phyloP scores from a whole-genome alignment of 1,139 yeast genomes.

The Groenewaldozyma auringiensis region DNA sequence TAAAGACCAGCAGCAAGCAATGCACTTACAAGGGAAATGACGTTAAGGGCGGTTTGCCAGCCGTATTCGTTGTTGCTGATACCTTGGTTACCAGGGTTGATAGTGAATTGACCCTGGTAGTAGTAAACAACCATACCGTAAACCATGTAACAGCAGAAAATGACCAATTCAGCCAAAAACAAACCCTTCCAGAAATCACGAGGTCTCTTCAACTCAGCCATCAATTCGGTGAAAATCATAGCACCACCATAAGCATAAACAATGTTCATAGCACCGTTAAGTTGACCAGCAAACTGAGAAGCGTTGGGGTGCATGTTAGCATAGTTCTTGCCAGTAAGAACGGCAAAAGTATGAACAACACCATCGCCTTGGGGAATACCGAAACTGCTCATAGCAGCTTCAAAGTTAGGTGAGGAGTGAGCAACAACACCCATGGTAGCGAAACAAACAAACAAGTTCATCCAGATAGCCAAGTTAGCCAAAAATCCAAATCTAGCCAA shows the following conservation, averaged over 20 bases:
- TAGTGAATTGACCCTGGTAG: constrained; percentile 38
- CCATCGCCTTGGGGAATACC: constrained; percentile 16
- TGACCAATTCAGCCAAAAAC: constrained; percentile 37
- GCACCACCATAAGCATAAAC: constrained; percentile 45
- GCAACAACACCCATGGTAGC: constrained; percentile 38
- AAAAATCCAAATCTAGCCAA: constrained; percentile 36
- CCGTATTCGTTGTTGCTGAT: constrained; percentile 25
- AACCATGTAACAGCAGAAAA: constrained; percentile 34
- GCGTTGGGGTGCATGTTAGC: neutral
- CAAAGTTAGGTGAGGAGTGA: constrained; percentile 31
- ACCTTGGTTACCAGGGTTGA: constrained; percentile 40
- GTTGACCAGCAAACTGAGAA: constrained; percentile 21
- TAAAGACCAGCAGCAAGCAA: constrained; percentile 40
- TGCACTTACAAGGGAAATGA: constrained; percentile 34
- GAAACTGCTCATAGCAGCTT: constrained; percentile 26
- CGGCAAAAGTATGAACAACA: constrained; percentile 23
- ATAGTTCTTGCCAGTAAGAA: constrained; percentile 24
- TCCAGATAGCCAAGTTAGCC: constrained; percentile 42
- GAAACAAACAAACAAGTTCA: constrained; percentile 36
- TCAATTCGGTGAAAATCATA: constrained; percentile 38
- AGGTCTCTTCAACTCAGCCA: constrained; percentile 42
- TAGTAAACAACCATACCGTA: constrained; percentile 38
- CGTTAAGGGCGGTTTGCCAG: constrained; percentile 38
- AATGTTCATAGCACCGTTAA: constrained; percentile 38
- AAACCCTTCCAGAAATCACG: constrained; percentile 43